Evolutionary conservation across 2,329 filamentous ascomycete genomes (phyloP).

Genomic region (Reticulascus tulasneorum): DNA sequence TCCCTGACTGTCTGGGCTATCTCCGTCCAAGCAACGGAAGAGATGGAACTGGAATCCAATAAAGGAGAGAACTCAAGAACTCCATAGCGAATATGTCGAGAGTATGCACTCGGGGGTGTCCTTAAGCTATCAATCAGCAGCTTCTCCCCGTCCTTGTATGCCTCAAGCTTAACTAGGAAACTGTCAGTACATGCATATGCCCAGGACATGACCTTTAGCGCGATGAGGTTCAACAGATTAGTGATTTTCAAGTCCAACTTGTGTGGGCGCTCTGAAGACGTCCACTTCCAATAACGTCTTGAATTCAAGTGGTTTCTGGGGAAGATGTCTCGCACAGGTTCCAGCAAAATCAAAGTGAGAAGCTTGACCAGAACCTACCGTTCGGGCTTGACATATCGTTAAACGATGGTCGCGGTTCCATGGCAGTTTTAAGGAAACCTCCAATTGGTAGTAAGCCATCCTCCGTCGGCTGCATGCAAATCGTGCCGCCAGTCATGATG

Average conservation of each 20-base stretch:
- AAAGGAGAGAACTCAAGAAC: slow-evolving; percentile 81
- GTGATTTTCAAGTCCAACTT: too few species aligned
- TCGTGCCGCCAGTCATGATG: slow-evolving; percentile 86
- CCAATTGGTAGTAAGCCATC: slow-evolving; percentile 76
- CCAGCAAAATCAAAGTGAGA: not conserved
- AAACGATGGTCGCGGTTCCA: slow-evolving; percentile 79
- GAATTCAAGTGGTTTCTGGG: not conserved
- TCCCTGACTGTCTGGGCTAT: slow-evolving; percentile 75
- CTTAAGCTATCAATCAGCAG: slow-evolving; percentile 63
- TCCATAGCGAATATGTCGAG: slow-evolving; percentile 76
- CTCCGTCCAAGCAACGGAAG: slow-evolving; percentile 78
- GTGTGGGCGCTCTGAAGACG: too few species aligned
- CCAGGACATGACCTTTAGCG: too few species aligned
- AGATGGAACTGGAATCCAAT: slow-evolving; percentile 87
- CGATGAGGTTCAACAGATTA: too few species aligned
- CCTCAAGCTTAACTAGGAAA: slow-evolving; percentile 42
- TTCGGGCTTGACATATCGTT: slow-evolving; percentile 66
- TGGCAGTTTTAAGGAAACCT: slow-evolving; percentile 76
- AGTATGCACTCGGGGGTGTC: slow-evolving; percentile 76
- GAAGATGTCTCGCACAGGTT: not conserved
- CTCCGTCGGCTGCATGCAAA: slow-evolving; percentile 82
- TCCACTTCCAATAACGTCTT: too few species aligned
- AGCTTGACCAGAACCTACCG: slow-evolving; percentile 22
- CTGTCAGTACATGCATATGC: too few species aligned
- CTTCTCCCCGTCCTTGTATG: slow-evolving; percentile 45